Evolutionary conservation across 2,329 filamentous ascomycete species (phyloP).

Genomic region (Dothistroma septosporum): DNA sequence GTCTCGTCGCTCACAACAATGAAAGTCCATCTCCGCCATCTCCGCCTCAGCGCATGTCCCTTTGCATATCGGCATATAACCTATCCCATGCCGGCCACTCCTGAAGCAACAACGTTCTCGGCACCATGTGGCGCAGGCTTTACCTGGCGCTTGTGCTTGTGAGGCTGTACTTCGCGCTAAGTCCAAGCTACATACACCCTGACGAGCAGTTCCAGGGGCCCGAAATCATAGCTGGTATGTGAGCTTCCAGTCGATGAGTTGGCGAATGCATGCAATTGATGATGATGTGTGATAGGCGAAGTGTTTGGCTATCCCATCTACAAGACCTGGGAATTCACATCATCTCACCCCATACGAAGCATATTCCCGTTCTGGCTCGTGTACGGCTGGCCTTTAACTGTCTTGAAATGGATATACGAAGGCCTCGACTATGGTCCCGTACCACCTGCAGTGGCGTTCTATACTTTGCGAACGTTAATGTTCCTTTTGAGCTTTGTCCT

Average conservation of each 20-base stretch:
- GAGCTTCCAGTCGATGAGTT: neutral
- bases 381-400: slow-evolving; percentile 89
- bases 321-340: slow-evolving; percentile 94
- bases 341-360: slow-evolving; percentile 82
- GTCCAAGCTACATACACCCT: slow-evolving; percentile 93
- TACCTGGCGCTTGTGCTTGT: slow-evolving; percentile 76
- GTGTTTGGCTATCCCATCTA: slow-evolving; percentile 89
- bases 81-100: neutral
- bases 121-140: slow-evolving; percentile 79
- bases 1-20: slow-evolving; percentile 1
- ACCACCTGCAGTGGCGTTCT: slow-evolving; percentile 82
- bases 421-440: slow-evolving; percentile 76
- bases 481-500: slow-evolving; percentile 92
- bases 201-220: slow-evolving; percentile 99
- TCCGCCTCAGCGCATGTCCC: slow-evolving; percentile 1
- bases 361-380: slow-evolving; percentile 94
- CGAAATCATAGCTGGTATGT: slow-evolving; percentile 89
- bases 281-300: slow-evolving; percentile 57
- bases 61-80: neutral
- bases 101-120: neutral
- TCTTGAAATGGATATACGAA: slow-evolving; percentile 88
- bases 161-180: slow-evolving; percentile 89
- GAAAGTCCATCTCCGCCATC: neutral
- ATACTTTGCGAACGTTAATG: slow-evolving; percentile 83
- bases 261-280: neutral